These are phyloP conservation scores for Cucumis melo DNA, from an alignment of 306 rosid genomes.

Conservation along the genomic window DNA sequence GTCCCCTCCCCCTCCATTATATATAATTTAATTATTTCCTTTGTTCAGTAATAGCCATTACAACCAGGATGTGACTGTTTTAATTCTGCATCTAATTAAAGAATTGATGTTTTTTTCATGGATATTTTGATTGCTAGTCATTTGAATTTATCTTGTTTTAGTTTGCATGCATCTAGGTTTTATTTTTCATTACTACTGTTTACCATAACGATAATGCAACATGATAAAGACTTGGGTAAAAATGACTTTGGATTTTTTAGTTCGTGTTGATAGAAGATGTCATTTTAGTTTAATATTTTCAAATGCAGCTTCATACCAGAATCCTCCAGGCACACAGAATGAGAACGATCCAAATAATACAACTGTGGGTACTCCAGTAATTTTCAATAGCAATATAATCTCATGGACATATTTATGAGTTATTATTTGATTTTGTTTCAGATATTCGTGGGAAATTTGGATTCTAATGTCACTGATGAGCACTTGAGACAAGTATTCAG, in stretches of 20 bases:
- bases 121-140: background rate
- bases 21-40: no score
- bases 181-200: background rate
- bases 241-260: background rate
- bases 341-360: constrained; percentile 91
- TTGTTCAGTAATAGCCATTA: no score
- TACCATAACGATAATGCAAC: background rate
- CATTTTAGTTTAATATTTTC: constrained; percentile 15
- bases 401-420: constrained; percentile 10
- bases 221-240: background rate
- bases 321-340: constrained; percentile 56
- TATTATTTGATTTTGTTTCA: constrained; percentile 15
- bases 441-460: constrained; percentile 97
- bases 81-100: background rate
- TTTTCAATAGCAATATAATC: constrained; percentile 4
- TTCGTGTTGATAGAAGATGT: background rate
- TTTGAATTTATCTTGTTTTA: background rate
- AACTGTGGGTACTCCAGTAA: constrained; percentile 51
- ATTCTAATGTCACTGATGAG: constrained; percentile 71
- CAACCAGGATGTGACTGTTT: no score
- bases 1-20: no score
- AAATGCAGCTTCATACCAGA: constrained; percentile 83
- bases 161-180: background rate
- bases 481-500: constrained; percentile 80
- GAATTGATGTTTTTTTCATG: background rate